Evolutionary conservation across 768 basidiomycete species (phyloP).

Genomic region (Tricholoma hemisulphureum): DNA sequence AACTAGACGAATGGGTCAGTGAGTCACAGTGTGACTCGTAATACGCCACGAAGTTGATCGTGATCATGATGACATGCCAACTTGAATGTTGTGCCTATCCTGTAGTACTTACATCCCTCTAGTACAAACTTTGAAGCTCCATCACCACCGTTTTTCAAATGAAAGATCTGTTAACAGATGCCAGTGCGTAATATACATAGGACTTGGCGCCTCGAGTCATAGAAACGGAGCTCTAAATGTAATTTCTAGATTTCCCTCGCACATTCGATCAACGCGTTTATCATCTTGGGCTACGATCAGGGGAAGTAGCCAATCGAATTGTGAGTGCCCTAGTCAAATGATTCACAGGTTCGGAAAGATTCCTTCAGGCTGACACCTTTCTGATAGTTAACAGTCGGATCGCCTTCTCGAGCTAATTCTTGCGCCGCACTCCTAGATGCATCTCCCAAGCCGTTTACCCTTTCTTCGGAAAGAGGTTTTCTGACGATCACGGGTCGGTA

Average conservation of each 20-base stretch:
- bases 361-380: not conserved
- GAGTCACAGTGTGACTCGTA: no score
- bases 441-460: conserved; percentile 55
- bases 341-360: not conserved
- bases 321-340: conserved; percentile 34
- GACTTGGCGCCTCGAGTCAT: not conserved
- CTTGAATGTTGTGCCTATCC: no score
- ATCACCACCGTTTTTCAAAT: no score
- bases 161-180: conserved; percentile 54
- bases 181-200: conserved; percentile 70
- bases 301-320: conserved; percentile 81
- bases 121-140: no score
- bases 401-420: conserved; percentile 60
- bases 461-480: conserved; percentile 75
- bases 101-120: no score
- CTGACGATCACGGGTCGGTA: conserved; percentile 69
- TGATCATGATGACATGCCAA: no score
- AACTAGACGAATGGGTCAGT: no score
- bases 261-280: conserved; percentile 74
- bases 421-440: conserved; percentile 63
- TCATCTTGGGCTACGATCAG: conserved; percentile 70
- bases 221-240: not conserved
- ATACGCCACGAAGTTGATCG: no score
- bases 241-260: conserved; percentile 66
- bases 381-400: conserved; percentile 69